A percentile compares a stretch with the other conserved stretches of the same genome.
phyloP scores from a whole-genome alignment of 139 green algal species.

The Chlorella ohadii region DNA sequence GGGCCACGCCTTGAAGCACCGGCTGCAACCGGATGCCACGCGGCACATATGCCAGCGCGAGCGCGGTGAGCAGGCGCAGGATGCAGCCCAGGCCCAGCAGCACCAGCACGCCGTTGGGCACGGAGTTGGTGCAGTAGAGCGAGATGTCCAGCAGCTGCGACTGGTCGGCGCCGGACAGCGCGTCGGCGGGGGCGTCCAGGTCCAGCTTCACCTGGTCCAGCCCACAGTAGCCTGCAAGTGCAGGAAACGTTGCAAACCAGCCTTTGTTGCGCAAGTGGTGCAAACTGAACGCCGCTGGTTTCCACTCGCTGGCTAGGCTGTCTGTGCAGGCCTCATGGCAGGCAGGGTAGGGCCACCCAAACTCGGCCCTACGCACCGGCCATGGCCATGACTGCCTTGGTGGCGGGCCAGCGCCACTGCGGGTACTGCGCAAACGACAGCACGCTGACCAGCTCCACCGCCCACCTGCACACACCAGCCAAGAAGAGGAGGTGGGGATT shows the following conservation, averaged over 20 bases:
- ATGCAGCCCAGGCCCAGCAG: constrained; percentile 19
- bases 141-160: constrained; percentile 27
- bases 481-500: neutral
- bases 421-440: constrained; percentile 29
- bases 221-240: constrained; percentile 20
- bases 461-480: constrained; percentile 23
- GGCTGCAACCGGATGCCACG: constrained; percentile 31
- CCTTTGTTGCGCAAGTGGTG: no score
- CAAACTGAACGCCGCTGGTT: no score
- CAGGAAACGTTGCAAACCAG: no score
- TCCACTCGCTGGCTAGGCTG: no score
- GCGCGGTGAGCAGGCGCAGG: constrained; percentile 29
- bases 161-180: neutral
- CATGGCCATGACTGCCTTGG: constrained; percentile 29
- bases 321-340: no score
- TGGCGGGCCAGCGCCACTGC: constrained; percentile 30
- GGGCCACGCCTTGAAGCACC: neutral
- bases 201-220: neutral
- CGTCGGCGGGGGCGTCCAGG: neutral
- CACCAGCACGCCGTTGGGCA: constrained; percentile 25
- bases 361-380: no score
- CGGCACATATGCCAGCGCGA: constrained; percentile 31
- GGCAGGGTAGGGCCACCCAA: no score
- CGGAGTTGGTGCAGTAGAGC: constrained; percentile 37
- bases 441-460: constrained; percentile 30